Conservation (phyloP, 2,329 filamentous ascomycete species). For the Cyclaneusma minus region DNA sequence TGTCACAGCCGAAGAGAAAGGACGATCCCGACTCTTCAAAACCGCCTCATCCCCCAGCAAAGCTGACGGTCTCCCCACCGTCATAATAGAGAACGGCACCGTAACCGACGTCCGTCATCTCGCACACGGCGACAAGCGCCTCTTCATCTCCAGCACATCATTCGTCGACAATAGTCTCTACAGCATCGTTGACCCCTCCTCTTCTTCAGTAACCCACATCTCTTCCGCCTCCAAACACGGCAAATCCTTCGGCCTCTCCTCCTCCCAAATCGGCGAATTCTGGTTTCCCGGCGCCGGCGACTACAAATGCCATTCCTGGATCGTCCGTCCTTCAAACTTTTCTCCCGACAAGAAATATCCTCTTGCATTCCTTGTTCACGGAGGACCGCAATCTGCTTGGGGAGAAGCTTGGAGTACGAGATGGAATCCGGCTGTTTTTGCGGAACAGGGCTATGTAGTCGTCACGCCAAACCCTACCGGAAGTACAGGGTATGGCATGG, state of each 20-base stretch:
- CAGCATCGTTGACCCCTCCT: conserved; percentile 27
- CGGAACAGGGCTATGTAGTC: conserved; percentile 75
- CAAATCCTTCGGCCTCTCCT: conserved; percentile 48
- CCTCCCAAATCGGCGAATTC: conserved; percentile 48
- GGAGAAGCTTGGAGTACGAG: conserved; percentile 38
- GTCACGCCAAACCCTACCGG: conserved; percentile 74
- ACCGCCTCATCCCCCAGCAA: conserved; percentile 38
- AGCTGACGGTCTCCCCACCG: conserved; percentile 30
- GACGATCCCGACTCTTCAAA: conserved; percentile 43
- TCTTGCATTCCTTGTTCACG: conserved; percentile 66
- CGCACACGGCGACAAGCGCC: conserved; percentile 24
- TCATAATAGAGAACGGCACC: conserved; percentile 36
- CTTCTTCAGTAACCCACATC: conserved; percentile 27
- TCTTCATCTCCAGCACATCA: conserved; percentile 54
- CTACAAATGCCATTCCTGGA: conserved; percentile 55
- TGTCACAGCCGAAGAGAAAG: conserved; percentile 58
- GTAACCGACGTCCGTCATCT: conserved; percentile 38
- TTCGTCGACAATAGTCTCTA: conserved; percentile 60
- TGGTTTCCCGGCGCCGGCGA: conserved; percentile 50
- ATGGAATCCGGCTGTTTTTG: conserved; percentile 78
- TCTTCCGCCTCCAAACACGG: conserved; percentile 54
- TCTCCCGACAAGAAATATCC: conserved; percentile 60
- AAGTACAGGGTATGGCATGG: conserved; percentile 68
- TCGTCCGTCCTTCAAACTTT: conserved; percentile 53
- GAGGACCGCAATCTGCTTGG: conserved; percentile 34